These are phyloP conservation scores for Didymella keratinophila DNA, from an alignment of 2,329 filamentous ascomycete species.

Conservation along the genomic window DNA sequence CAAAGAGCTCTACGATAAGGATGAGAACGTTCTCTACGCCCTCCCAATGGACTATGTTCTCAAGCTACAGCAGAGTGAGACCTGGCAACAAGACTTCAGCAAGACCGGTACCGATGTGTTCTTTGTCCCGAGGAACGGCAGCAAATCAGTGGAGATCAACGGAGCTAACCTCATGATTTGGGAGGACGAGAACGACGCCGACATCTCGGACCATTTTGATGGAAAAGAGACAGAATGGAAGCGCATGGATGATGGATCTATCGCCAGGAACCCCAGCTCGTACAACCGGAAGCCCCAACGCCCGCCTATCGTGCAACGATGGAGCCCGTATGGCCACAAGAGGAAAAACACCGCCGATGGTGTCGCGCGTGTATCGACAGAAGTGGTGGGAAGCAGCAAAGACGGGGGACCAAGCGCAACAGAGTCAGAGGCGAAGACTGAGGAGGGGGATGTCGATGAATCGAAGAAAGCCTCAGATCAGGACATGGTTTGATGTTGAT, in stretches of 20 bases:
- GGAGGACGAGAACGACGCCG: conserved; percentile 50
- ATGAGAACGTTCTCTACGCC: conserved; percentile 49
- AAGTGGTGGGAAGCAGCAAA: conserved; percentile 27
- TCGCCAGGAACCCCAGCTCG: conserved; percentile 47
- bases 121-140: conserved; percentile 50
- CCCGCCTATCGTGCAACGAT: conserved; percentile 37
- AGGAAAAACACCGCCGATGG: conserved; percentile 34
- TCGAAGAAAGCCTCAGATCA: conserved; percentile 26
- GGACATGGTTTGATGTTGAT: conserved; percentile 18
- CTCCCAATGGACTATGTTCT: conserved; percentile 52
- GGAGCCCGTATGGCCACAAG: conserved; percentile 46
- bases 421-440: conserved; percentile 6
- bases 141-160: conserved; percentile 48
- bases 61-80: conserved; percentile 49
- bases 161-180: conserved; percentile 52
- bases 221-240: conserved; percentile 47
- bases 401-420: conserved; percentile 19
- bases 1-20: conserved; percentile 48
- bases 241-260: conserved; percentile 50
- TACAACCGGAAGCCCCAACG: conserved; percentile 43
- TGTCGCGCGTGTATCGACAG: conserved; percentile 34
- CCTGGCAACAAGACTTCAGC: conserved; percentile 48
- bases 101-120: conserved; percentile 36
- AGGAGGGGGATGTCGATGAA: conserved; percentile 8
- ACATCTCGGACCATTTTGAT: conserved; percentile 51